These are phyloP conservation scores for Entomophthora muscae DNA, from an alignment of 371 early-diverging fungal species.

Conservation along the genomic window DNA sequence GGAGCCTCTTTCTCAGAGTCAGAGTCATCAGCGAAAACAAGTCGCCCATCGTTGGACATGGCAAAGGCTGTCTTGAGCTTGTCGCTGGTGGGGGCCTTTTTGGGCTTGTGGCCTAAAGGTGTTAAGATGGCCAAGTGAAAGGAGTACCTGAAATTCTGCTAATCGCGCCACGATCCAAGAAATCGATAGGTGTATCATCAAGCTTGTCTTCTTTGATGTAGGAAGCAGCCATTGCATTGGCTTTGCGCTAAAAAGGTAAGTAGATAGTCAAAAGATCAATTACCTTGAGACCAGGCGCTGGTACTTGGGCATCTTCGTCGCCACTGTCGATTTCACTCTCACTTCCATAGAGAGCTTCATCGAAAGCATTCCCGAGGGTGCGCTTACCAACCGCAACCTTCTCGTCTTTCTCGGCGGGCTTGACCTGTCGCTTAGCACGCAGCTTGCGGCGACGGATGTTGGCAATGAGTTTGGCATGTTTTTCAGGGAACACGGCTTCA, in stretches of 20 bases:
- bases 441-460: conserved; percentile 87
- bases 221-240: background rate
- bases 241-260: background rate
- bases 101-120: conserved; percentile 6
- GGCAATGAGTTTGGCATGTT: conserved; percentile 65
- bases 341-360: conserved; percentile 74
- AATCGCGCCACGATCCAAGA: conserved; percentile 75
- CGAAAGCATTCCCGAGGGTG: conserved; percentile 55
- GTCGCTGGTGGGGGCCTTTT: conserved; percentile 12
- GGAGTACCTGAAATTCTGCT: conserved; percentile 42
- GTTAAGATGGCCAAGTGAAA: background rate
- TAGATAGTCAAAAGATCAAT: background rate
- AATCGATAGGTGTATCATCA: conserved; percentile 45
- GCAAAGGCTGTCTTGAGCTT: conserved; percentile 27
- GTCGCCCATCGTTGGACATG: conserved; percentile 51
- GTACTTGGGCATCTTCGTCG: conserved; percentile 24
- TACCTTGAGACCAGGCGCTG: background rate
- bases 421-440: conserved; percentile 64
- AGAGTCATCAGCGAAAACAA: conserved; percentile 38
- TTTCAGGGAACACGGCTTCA: conserved; percentile 64
- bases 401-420: conserved; percentile 19
- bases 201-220: conserved; percentile 23
- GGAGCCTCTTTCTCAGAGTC: conserved; percentile 8
- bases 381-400: conserved; percentile 20
- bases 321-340: conserved; percentile 73